Conservation (phyloP, 2,329 filamentous ascomycete species). For the Cercospora zeina region DNA sequence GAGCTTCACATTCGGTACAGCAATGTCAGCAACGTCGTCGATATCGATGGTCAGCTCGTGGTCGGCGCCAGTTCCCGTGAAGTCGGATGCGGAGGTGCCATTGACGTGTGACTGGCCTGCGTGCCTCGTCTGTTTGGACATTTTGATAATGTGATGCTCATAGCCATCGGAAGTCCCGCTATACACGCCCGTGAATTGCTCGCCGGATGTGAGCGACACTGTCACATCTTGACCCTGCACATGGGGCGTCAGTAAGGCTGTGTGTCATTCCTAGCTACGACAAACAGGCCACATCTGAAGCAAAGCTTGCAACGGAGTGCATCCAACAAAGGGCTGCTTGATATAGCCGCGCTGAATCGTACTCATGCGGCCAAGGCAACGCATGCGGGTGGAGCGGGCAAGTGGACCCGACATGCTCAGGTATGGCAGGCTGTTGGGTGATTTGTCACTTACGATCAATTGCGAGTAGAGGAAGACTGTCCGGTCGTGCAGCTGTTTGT, state of each 20-base stretch:
- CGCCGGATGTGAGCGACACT: conserved; percentile 61
- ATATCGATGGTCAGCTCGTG: conserved; percentile 61
- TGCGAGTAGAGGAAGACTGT: conserved; percentile 60
- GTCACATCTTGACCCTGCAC: conserved; percentile 56
- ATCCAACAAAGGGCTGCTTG: background rate
- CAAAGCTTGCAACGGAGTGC: background rate
- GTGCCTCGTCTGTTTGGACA: conserved; percentile 58
- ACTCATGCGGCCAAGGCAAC: background rate
- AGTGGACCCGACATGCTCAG: background rate
- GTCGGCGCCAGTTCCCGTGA: conserved; percentile 51
- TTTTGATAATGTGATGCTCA: conserved; percentile 62
- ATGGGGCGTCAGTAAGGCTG: background rate
- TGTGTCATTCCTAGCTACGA: background rate
- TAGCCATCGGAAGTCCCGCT: conserved; percentile 55
- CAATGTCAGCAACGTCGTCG: conserved; percentile 60
- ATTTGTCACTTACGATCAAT: conserved; percentile 56
- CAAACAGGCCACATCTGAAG: background rate
- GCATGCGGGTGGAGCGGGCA: background rate
- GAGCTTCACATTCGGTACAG: conserved; percentile 55
- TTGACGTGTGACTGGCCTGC: conserved; percentile 48
- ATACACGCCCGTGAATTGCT: conserved; percentile 62
- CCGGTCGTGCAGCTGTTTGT: conserved; percentile 57
- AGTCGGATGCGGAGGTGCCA: conserved; percentile 45
- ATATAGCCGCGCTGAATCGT: background rate
- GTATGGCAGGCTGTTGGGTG: conserved; percentile 37